Evolutionary conservation across 192 early-diverging fungal genomes (phyloP).

Genomic region (Coemansia sp.): DNA sequence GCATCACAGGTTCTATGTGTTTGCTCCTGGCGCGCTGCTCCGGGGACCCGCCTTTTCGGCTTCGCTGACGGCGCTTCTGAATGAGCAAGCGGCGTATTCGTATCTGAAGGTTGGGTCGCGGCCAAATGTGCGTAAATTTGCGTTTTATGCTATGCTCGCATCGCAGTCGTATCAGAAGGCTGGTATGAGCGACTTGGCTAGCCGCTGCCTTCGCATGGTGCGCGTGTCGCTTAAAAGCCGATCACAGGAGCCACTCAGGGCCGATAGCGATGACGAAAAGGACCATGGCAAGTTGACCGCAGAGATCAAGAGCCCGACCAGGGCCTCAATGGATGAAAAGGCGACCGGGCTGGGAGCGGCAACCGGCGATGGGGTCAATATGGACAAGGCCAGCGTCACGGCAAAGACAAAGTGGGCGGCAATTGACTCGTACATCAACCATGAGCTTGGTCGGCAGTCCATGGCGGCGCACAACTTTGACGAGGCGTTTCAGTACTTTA

Average conservation of each 20-base stretch:
- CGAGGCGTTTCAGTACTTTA: conserved; percentile 76
- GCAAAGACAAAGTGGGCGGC: conserved; percentile 35
- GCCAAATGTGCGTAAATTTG: conserved; percentile 80
- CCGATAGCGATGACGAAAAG: neutral
- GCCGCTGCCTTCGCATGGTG: conserved; percentile 68
- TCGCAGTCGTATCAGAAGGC: conserved; percentile 78
- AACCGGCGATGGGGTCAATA: neutral
- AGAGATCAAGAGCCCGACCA: neutral
- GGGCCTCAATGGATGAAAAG: neutral
- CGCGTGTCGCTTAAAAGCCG: conserved; percentile 24
- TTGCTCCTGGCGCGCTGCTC: conserved; percentile 63
- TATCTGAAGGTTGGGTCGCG: conserved; percentile 60
- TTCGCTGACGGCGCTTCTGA: conserved; percentile 36
- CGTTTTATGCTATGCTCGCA: conserved; percentile 87
- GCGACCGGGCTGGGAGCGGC: neutral
- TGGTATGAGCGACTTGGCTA: conserved; percentile 72
- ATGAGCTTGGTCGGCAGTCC: conserved; percentile 79
- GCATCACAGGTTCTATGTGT: conserved; percentile 63
- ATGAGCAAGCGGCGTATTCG: conserved; percentile 89
- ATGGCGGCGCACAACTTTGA: conserved; percentile 72
- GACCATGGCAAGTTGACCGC: neutral
- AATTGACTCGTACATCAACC: conserved; percentile 87
- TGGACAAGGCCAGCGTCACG: neutral
- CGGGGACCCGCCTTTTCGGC: conserved; percentile 20
- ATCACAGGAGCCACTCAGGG: neutral